Percentiles rank a stretch among this genome's conserved stretches.
Evolutionary conservation across 441 rosid genomes (phyloP).

Genomic region (Adansonia rubrostipa): DNA sequence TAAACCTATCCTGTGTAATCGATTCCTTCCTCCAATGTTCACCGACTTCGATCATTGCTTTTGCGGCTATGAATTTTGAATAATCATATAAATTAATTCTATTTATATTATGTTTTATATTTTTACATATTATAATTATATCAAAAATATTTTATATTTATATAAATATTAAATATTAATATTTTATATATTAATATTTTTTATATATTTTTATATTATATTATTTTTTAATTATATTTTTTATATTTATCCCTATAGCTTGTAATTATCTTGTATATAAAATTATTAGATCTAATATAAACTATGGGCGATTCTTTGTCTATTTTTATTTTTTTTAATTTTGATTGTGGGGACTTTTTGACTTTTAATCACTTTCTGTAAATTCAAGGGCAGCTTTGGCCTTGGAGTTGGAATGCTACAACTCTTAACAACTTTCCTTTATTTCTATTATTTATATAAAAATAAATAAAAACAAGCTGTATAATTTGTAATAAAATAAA

Average conservation of each 20-base stretch:
- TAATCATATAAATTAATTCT: too few species aligned
- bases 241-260: too few species aligned
- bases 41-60: conserved; percentile 8
- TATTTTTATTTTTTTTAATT: not conserved
- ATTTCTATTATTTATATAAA: not conserved
- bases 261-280: not conserved
- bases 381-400: not conserved
- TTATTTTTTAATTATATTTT: too few species aligned
- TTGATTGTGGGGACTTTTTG: not conserved
- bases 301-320: not conserved
- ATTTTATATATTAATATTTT: too few species aligned
- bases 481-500: not conserved
- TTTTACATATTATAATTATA: too few species aligned
- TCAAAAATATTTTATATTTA: too few species aligned
- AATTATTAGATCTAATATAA: too few species aligned
- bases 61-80: not conserved
- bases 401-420: conserved; percentile 6
- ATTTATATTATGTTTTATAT: too few species aligned
- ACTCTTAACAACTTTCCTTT: not conserved
- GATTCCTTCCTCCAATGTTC: not conserved
- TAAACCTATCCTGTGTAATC: not conserved
- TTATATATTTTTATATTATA: too few species aligned
- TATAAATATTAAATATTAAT: too few species aligned
- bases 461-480: not conserved
- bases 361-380: conserved; percentile 8